A percentile compares a stretch with the other conserved stretches of the same genome.
Evolutionary conservation across 106 monocot genomes (phyloP).

Genomic region (Gastrodia elata): DNA sequence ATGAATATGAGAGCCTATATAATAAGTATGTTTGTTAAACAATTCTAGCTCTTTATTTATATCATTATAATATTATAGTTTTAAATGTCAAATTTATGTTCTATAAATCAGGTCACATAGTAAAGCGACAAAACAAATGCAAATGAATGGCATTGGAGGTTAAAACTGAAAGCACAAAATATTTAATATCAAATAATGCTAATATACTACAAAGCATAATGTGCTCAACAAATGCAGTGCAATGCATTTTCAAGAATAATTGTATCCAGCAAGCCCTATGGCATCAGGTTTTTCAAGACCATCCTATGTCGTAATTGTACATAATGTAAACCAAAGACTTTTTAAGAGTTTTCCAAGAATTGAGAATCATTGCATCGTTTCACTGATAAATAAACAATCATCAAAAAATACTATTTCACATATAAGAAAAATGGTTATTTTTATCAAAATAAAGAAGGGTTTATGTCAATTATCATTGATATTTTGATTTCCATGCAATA

Average conservation of each 20-base stretch:
- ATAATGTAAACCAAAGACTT: background rate
- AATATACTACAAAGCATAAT: background rate
- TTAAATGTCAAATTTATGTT: too few species aligned
- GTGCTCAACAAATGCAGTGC: background rate
- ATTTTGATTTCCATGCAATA: background rate
- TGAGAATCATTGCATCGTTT: background rate
- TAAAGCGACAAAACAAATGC: too few species aligned
- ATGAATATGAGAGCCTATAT: too few species aligned
- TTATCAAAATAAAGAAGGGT: background rate
- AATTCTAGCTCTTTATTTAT: too few species aligned
- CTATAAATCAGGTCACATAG: too few species aligned
- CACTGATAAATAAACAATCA: background rate
- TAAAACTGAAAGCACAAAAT: background rate
- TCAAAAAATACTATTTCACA: background rate
- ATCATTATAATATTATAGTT: too few species aligned
- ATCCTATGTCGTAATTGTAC: background rate
- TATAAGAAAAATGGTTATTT: background rate
- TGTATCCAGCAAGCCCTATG: background rate
- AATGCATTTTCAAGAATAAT: background rate
- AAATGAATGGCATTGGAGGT: conserved; percentile 3
- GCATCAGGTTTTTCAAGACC: background rate
- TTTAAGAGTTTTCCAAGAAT: background rate
- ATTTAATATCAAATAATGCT: background rate
- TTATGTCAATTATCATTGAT: background rate
- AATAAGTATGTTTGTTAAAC: too few species aligned